Conservation (phyloP, 2,329 filamentous ascomycete species). For the Ceratocystis ficicola region DNA sequence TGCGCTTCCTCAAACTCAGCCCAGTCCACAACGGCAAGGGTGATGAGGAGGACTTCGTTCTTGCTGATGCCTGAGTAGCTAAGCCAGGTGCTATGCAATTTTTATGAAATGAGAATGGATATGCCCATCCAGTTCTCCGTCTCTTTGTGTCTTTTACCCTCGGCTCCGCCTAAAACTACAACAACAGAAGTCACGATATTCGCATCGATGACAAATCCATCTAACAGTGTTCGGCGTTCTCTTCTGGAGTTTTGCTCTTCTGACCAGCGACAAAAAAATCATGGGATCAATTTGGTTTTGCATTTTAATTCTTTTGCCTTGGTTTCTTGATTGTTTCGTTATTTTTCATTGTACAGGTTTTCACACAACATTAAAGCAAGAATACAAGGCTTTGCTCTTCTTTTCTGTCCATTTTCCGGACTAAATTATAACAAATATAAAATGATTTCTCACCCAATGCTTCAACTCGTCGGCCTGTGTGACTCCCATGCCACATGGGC, state of each 20-base stretch:
- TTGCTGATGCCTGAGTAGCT: conserved; percentile 27
- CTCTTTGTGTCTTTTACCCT: neutral
- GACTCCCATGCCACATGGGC: too few species aligned
- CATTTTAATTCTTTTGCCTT: neutral
- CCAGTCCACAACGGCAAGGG: conserved; percentile 52
- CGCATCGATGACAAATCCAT: neutral
- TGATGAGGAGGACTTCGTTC: conserved; percentile 42
- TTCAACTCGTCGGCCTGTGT: too few species aligned
- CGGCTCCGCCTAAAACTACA: neutral
- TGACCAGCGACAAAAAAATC: neutral
- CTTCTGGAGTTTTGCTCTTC: conserved; percentile 6
- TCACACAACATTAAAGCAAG: neutral
- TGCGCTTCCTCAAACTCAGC: conserved; percentile 48
- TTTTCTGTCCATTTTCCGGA: too few species aligned
- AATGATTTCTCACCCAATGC: too few species aligned
- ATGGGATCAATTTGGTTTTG: neutral
- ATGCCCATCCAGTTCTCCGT: conserved; percentile 17
- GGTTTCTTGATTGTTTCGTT: neutral
- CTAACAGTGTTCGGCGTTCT: neutral
- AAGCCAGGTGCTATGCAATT: neutral
- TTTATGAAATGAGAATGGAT: conserved; percentile 11
- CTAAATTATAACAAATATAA: too few species aligned
- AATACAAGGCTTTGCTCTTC: neutral
- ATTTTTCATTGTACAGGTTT: neutral
- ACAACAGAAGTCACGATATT: neutral